Evolutionary conservation across 169 alveolate genomes (phyloP).

Genomic region (Theileria equi): DNA sequence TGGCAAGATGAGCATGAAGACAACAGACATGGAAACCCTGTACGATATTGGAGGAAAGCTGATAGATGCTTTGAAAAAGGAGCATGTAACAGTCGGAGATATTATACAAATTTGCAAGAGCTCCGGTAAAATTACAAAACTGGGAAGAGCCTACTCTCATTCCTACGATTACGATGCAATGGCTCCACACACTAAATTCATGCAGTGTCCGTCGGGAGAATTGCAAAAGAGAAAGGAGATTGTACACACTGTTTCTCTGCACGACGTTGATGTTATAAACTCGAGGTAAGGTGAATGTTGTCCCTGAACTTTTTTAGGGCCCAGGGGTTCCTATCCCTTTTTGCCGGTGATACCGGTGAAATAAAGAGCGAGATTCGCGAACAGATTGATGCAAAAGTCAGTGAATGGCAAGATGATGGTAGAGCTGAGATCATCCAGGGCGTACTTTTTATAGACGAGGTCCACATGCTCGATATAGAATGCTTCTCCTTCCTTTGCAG

Average conservation of each 20-base stretch:
- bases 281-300: constrained; percentile 92
- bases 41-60: constrained; percentile 95
- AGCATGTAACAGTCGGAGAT: constrained; percentile 87
- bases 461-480: constrained; percentile 99
- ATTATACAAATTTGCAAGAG: constrained; percentile 96
- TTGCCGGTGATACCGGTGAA: constrained; percentile 99
- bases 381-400: constrained; percentile 96
- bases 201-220: constrained; percentile 99
- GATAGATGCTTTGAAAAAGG: constrained; percentile 84
- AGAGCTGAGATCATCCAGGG: constrained; percentile 75
- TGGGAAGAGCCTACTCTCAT: constrained; percentile 96
- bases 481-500: constrained; percentile 96
- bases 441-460: constrained; percentile 99
- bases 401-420: constrained; percentile 99
- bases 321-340: constrained; percentile 97
- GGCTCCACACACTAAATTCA: constrained; percentile 89
- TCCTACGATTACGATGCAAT: constrained; percentile 97
- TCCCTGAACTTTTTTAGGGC: constrained; percentile 85
- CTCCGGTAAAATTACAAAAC: constrained; percentile 93
- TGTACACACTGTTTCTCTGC: constrained; percentile 97
- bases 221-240: constrained; percentile 97
- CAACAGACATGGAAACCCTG: constrained; percentile 98
- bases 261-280: constrained; percentile 98
- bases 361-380: constrained; percentile 96
- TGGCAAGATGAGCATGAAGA: constrained; percentile 94